Evolutionary conservation across 441 rosid genomes (phyloP).

Genomic region (Gossypium lobatum): DNA sequence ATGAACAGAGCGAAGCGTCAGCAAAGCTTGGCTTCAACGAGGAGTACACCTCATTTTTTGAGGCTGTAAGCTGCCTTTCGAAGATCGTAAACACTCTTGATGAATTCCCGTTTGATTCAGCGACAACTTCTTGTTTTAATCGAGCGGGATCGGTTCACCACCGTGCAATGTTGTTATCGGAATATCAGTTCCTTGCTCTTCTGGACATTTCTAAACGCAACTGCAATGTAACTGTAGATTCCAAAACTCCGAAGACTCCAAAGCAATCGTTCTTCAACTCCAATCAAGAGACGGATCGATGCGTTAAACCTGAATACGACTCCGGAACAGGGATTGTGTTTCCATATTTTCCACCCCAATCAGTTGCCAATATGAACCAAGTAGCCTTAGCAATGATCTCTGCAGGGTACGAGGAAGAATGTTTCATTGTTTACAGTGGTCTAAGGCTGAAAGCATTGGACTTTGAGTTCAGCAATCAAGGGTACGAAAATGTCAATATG

Average conservation of each 20-base stretch:
- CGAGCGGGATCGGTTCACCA: slow-evolving; percentile 28
- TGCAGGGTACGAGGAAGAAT: slow-evolving; percentile 40
- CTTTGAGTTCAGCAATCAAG: slow-evolving; percentile 29
- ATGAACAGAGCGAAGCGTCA: slow-evolving; percentile 20
- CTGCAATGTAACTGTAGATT: slow-evolving; percentile 1
- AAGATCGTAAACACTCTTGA: slow-evolving; percentile 28
- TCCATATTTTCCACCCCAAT: slow-evolving; percentile 23
- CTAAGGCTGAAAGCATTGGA: slow-evolving; percentile 30
- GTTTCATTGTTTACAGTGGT: slow-evolving; percentile 29
- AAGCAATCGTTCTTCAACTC: slow-evolving; percentile 18
- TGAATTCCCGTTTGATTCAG: slow-evolving; percentile 24
- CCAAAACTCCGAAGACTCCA: slow-evolving; percentile 23
- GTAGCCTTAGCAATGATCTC: slow-evolving; percentile 37
- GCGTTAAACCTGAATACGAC: slow-evolving; percentile 2
- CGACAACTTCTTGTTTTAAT: slow-evolving; percentile 27
- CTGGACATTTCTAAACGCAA: slow-evolving; percentile 18
- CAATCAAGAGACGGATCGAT: slow-evolving; percentile 14
- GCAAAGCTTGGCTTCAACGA: slow-evolving; percentile 31
- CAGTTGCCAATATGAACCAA: slow-evolving; percentile 23
- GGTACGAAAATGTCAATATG: slow-evolving; percentile 27
- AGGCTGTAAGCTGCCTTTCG: slow-evolving; percentile 39
- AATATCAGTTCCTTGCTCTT: slow-evolving; percentile 30
- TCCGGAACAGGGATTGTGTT: slow-evolving; percentile 24
- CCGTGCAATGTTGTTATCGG: slow-evolving; percentile 32
- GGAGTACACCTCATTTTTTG: slow-evolving; percentile 34